These are phyloP conservation scores for Taphrina communis DNA, from an alignment of 1,139 yeast species.

Conservation along the genomic window DNA sequence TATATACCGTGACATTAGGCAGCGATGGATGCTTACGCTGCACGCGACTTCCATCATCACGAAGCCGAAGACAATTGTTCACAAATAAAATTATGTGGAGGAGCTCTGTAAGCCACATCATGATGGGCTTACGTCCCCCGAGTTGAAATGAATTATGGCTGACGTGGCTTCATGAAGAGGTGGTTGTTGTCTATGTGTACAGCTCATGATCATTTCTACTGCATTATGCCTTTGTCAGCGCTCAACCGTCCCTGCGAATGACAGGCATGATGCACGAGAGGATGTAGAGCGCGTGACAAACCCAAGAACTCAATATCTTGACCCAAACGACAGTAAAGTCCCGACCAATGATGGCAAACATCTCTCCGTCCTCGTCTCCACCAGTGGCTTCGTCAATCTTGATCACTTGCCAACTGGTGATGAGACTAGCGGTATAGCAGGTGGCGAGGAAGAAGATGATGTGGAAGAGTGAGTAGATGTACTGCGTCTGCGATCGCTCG, in stretches of 20 bases:
- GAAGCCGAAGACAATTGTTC: neutral
- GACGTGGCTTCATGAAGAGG: neutral
- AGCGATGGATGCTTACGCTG: neutral
- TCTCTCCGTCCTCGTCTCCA: conserved; percentile 74
- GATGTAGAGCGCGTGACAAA: conserved; percentile 77
- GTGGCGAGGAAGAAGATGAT: conserved; percentile 92
- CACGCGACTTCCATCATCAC: neutral
- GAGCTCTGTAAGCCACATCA: conserved; percentile 10
- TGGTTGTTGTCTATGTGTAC: neutral
- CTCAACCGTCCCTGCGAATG: conserved; percentile 25
- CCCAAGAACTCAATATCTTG: conserved; percentile 89
- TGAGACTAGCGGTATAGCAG: conserved; percentile 91
- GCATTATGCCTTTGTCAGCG: neutral
- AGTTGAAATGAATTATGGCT: neutral
- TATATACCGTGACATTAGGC: neutral
- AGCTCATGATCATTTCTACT: conserved; percentile 9
- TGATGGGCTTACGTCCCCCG: neutral
- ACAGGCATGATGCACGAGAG: conserved; percentile 37
- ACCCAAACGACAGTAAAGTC: conserved; percentile 96
- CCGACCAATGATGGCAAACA: conserved; percentile 95
- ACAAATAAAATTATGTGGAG: conserved; percentile 6
- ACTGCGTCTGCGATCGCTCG: conserved; percentile 53
- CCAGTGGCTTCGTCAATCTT: conserved; percentile 35
- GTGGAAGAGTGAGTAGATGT: conserved; percentile 76
- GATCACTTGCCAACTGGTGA: conserved; percentile 59